Conservation (phyloP, 2,329 filamentous ascomycete genomes). For the Alternaria longipes region DNA sequence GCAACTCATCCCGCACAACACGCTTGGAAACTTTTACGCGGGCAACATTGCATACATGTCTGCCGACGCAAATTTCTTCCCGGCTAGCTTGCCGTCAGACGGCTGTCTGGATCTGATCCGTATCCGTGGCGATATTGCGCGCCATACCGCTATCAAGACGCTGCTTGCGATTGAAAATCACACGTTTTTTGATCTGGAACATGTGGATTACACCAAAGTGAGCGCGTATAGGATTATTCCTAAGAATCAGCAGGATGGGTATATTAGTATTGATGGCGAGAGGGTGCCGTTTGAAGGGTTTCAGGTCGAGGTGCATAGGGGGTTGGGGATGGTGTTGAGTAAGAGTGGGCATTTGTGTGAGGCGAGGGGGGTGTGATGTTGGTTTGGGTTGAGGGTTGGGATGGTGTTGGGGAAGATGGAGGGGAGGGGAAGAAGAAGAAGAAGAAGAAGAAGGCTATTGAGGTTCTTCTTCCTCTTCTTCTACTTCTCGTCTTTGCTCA, state of each 20-base stretch:
- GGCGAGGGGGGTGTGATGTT: conserved; percentile 50
- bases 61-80: conserved; percentile 85
- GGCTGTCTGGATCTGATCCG: conserved; percentile 86
- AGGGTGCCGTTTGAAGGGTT: conserved; percentile 85
- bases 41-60: conserved; percentile 97
- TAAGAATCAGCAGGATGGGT: conserved; percentile 68
- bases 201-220: conserved; percentile 84
- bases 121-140: conserved; percentile 77
- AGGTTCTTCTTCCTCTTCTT: too few relatives aligned
- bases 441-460: too few relatives aligned
- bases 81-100: conserved; percentile 81
- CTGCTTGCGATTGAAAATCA: conserved; percentile 76
- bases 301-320: conserved; percentile 87
- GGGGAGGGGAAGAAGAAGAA: too few relatives aligned
- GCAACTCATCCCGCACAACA: conserved; percentile 76
- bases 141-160: conserved; percentile 72
- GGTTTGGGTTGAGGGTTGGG: too few relatives aligned
- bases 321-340: conserved; percentile 84
- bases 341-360: conserved; percentile 78
- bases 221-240: conserved; percentile 88
- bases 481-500: too few relatives aligned
- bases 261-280: conserved; percentile 95
- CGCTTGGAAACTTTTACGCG: conserved; percentile 89
- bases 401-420: too few relatives aligned
- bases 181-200: conserved; percentile 79